Base-by-base conservation (phyloP, 2,329 filamentous ascomycete genomes). In the Fusarium sp. region DNA sequence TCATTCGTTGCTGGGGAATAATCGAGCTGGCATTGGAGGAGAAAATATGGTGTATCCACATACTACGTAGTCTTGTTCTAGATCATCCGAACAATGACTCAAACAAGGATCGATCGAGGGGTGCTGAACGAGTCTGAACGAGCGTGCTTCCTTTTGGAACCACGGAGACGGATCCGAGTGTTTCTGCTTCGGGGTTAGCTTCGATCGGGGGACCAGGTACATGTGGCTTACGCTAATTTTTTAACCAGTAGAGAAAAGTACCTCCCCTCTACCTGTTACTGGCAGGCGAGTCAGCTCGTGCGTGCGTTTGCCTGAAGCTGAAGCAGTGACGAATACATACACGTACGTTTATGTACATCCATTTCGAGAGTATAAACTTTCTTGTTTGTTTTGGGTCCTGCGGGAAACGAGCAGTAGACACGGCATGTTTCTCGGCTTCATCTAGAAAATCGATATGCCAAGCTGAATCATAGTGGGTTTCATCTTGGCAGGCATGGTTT, bases 381-480 rank as follows among this genome's bases (percentile, higher is more conserved):
- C 15, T 39, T 54, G 49, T 54, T 12, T 25, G 15, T 38, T 49
- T 39, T 11, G 29, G 33, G 10, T 27, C 19, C 12, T 56, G 29
- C n/a, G 16, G n/a, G 19, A 42, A 56, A 63, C 45, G 38, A 25
- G 4, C 48, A 23, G 49, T 29, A 27, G 35, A 37, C 48, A 45
- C 52, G 54, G 63, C 27, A 51, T 66, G 62, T 66, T 66, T 66
- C 63, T 66, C 63, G 62, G 61, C 23, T 66, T 19, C 37, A 60
- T 23, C 18, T 15, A 33, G 21, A n/a, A n/a, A 31, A 51, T 51
- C 19, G 25, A 42, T 23, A 42, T 29, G 63, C 63, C 62, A 66
- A 66, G 62, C 44, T 66, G 63, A 66, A 66, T 45, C 63, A 60
- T 66, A 52, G 63, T 66, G 44, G 44, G 63, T 66, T 66, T 66